Evolutionary conservation across 2,329 filamentous ascomycete species (phyloP).

Genomic region (Exserohilum turcica): DNA sequence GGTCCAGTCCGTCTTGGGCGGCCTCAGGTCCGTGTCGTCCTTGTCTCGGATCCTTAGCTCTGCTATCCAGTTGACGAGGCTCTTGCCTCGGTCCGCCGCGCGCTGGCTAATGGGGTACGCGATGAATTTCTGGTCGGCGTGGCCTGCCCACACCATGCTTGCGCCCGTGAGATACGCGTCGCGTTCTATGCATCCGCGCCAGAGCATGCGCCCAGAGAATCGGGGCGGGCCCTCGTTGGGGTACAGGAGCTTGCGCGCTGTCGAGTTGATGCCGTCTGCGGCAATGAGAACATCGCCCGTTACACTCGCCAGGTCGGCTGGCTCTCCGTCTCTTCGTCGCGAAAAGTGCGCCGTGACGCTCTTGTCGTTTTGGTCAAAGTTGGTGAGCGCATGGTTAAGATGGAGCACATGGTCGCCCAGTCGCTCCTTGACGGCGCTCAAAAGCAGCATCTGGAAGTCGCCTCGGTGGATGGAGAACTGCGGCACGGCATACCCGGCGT

Average conservation of each 20-base stretch:
- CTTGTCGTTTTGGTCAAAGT: conserved; percentile 45
- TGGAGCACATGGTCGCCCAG: conserved; percentile 48
- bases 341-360: conserved; percentile 49
- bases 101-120: conserved; percentile 53
- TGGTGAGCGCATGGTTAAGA: conserved; percentile 47
- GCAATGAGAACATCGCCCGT: conserved; percentile 48
- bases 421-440: conserved; percentile 51
- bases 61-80: conserved; percentile 56
- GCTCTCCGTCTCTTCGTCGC: conserved; percentile 30
- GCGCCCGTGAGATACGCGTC: conserved; percentile 51
- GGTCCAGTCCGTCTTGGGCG: conserved; percentile 54
- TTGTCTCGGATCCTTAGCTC: conserved; percentile 52
- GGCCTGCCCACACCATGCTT: conserved; percentile 55
- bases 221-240: conserved; percentile 52
- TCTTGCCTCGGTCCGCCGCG: conserved; percentile 44
- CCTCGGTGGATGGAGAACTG: conserved; percentile 55
- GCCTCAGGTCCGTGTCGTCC: conserved; percentile 51
- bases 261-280: conserved; percentile 55
- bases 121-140: conserved; percentile 56
- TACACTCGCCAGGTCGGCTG: conserved; percentile 38
- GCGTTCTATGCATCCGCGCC: conserved; percentile 52
- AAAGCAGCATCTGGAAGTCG: conserved; percentile 53
- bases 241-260: conserved; percentile 50
- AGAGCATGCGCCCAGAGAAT: conserved; percentile 55
- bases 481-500: conserved; percentile 51